Conservation (phyloP, 768 basidiomycete genomes). For the Tricholoma furcatifolium region DNA sequence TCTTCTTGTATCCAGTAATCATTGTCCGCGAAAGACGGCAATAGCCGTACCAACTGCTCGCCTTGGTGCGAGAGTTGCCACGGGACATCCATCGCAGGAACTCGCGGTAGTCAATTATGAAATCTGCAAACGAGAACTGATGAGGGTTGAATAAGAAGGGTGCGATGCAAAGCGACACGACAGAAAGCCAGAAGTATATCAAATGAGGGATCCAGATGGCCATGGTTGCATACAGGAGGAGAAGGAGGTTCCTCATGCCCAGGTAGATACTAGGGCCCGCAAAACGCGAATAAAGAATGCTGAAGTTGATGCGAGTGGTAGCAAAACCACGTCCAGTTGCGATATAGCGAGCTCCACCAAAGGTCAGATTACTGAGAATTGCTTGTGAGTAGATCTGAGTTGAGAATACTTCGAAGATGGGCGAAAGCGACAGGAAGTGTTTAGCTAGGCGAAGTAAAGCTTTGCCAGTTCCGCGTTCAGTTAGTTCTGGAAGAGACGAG, state of each 20-base stretch:
- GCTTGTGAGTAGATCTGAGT: slow-evolving; percentile 98
- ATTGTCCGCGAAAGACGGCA: slow-evolving; percentile 95
- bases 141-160: slow-evolving; percentile 99
- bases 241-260: slow-evolving; percentile 90
- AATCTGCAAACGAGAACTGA: slow-evolving; percentile 96
- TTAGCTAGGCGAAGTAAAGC: slow-evolving; percentile 92
- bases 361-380: slow-evolving; percentile 94
- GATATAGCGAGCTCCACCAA: slow-evolving; percentile 98
- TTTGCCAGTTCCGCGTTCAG: slow-evolving; percentile 94
- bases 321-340: slow-evolving; percentile 99
- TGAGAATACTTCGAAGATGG: slow-evolving; percentile 98
- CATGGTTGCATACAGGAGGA: slow-evolving; percentile 90
- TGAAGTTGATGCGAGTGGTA: slow-evolving; percentile 93
- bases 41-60: slow-evolving; percentile 99
- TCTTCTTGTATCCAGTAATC: slow-evolving; percentile 99
- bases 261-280: slow-evolving; percentile 99
- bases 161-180: slow-evolving; percentile 90
- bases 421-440: slow-evolving; percentile 96
- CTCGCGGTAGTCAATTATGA: slow-evolving; percentile 98
- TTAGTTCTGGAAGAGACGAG: slow-evolving; percentile 62
- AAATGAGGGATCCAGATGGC: slow-evolving; percentile 92
- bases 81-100: slow-evolving; percentile 99
- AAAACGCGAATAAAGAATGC: slow-evolving; percentile 96
- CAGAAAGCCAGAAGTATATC: slow-evolving; percentile 99
- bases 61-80: slow-evolving; percentile 94